phyloP scores from a whole-genome alignment of 2,329 filamentous ascomycete species.

The Scedosporium aurantiacum region DNA sequence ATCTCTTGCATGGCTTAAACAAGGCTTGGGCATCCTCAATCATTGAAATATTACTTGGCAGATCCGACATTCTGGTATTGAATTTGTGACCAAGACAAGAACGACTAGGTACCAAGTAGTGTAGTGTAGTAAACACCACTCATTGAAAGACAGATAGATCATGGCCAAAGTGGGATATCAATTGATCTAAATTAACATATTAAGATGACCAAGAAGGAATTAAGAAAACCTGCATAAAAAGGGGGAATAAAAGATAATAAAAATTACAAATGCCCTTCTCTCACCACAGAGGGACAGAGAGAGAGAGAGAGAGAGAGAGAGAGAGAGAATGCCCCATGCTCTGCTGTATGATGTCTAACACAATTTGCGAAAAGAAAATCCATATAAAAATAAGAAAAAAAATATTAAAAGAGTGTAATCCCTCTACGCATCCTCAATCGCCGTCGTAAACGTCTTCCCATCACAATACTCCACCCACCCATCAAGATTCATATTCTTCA shows the following conservation, averaged over 20 bases:
- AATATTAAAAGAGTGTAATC: neutral
- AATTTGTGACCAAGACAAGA: no score
- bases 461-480: slow-evolving; percentile 51
- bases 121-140: no score
- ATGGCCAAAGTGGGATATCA: neutral
- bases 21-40: no score
- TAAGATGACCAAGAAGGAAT: neutral
- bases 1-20: no score
- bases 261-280: neutral
- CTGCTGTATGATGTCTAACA: neutral
- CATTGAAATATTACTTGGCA: no score
- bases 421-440: neutral
- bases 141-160: neutral
- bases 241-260: neutral
- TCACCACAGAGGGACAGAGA: no score
- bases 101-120: no score
- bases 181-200: neutral
- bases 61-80: no score
- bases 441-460: slow-evolving; percentile 18
- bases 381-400: neutral
- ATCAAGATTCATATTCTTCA: slow-evolving; percentile 55
- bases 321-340: neutral
- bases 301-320: no score
- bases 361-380: neutral
- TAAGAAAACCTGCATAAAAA: neutral